A percentile compares a stretch with the other conserved stretches of the same genome.
Conservation (phyloP, 805 yeast genomes). For the Metschnikowia hibisci region DNA sequence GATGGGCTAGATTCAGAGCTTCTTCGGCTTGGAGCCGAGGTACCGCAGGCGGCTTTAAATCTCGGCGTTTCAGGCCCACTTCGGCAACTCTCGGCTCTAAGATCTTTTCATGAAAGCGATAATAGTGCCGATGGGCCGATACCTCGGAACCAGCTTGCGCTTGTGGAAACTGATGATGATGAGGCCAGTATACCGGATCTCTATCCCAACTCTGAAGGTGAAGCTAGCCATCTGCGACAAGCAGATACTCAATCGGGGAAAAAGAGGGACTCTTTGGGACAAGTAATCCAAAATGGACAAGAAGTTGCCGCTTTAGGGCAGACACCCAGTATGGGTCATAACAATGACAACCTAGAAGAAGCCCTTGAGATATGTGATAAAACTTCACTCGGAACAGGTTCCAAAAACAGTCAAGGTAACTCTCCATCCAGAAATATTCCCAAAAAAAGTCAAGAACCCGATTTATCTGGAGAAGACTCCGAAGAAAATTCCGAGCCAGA, state of each 20-base stretch:
- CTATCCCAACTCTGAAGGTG: too few relatives aligned
- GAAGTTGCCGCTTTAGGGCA: too few relatives aligned
- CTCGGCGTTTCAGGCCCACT: background rate
- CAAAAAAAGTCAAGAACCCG: background rate
- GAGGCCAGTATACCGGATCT: background rate
- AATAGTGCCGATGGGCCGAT: background rate
- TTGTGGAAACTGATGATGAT: constrained; percentile 3
- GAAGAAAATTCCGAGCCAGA: background rate
- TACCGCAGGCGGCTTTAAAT: background rate
- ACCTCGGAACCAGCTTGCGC: constrained; percentile 17
- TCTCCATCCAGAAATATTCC: too few relatives aligned
- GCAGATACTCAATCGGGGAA: too few relatives aligned
- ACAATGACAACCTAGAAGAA: too few relatives aligned
- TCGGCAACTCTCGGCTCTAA: background rate
- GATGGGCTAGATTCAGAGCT: constrained; percentile 24
- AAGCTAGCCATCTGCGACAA: too few relatives aligned
- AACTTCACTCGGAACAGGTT: too few relatives aligned
- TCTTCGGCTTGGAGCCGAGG: constrained; percentile 3
- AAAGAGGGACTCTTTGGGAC: too few relatives aligned
- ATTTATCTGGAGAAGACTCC: background rate
- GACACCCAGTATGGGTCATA: too few relatives aligned
- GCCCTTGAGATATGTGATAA: too few relatives aligned
- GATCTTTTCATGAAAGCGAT: background rate
- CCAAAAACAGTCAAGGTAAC: too few relatives aligned
- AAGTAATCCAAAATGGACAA: too few relatives aligned